Evolutionary conservation across 306 rosid species (phyloP).

Genomic region (Quercus mongolica): DNA sequence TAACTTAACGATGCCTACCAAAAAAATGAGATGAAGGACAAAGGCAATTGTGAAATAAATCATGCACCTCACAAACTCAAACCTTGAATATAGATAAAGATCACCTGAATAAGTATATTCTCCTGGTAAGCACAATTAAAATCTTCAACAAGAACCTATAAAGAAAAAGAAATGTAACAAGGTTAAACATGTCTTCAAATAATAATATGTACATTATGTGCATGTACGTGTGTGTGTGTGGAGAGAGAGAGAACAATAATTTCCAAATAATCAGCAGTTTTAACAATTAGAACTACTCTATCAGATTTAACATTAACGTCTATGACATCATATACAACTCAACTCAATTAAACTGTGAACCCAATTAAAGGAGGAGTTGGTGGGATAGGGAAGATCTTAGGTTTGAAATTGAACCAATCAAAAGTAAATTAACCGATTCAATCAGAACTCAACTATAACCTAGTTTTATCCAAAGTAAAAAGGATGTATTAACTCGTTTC

Average conservation of each 20-base stretch:
- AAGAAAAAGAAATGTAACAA: background rate
- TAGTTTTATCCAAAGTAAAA: too few relatives aligned
- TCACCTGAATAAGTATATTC: conserved; percentile 91
- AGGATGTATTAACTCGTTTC: too few relatives aligned
- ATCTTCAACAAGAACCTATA: conserved; percentile 88
- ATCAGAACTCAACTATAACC: too few relatives aligned
- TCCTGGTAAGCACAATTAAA: conserved; percentile 96
- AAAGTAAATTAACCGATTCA: too few relatives aligned
- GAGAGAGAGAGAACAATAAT: background rate
- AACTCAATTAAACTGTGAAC: background rate
- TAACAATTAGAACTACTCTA: background rate
- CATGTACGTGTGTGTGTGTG: background rate
- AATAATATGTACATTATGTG: background rate
- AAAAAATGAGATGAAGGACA: conserved; percentile 8
- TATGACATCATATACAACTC: background rate
- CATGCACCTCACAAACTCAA: conserved; percentile 1
- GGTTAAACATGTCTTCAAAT: conserved; percentile 1
- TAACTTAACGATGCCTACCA: background rate
- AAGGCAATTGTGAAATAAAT: conserved; percentile 10
- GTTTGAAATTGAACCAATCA: too few relatives aligned
- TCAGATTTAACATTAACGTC: background rate
- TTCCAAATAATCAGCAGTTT: background rate
- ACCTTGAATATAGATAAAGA: background rate
- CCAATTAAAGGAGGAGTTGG: too few relatives aligned
- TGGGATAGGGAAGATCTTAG: too few relatives aligned